Percentiles rank a stretch among this genome's conserved stretches.
Evolutionary conservation across 192 early-diverging fungal species (phyloP).

Genomic region (Mortierella hygrophila): DNA sequence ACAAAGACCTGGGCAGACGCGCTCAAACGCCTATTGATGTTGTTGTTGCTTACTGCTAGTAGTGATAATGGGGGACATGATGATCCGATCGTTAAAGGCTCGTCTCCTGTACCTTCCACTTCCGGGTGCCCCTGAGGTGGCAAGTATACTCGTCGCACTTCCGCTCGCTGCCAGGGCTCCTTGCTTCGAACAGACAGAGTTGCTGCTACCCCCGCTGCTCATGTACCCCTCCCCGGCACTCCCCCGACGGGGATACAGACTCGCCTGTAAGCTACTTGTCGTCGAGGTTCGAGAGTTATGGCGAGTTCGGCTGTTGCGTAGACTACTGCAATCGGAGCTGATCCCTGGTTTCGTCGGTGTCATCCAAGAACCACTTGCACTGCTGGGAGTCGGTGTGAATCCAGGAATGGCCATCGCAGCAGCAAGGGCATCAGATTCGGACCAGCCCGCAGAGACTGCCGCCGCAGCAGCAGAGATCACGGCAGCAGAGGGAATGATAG

Average conservation of each 20-base stretch:
- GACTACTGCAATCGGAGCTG: not conserved
- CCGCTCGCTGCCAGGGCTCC: not conserved
- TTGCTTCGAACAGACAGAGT: not conserved
- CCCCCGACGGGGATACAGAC: not conserved
- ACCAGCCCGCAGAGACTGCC: conserved; percentile 35
- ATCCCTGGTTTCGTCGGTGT: not conserved
- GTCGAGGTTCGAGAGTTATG: not conserved
- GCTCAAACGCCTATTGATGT: not conserved
- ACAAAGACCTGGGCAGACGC: not conserved
- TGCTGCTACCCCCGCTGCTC: not conserved
- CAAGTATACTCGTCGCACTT: not conserved
- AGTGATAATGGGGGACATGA: not conserved
- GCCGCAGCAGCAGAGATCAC: conserved; percentile 41
- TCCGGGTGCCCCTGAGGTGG: not conserved
- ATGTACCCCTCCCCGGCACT: not conserved
- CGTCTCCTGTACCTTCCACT: not conserved
- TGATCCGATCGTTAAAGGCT: not conserved
- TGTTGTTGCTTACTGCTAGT: too few relatives aligned
- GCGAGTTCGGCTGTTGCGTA: not conserved
- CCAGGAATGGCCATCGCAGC: conserved; percentile 21
- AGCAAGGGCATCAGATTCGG: conserved; percentile 27
- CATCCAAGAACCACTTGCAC: not conserved
- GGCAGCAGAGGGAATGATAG: conserved; percentile 19
- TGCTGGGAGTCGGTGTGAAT: not conserved
- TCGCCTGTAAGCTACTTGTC: not conserved